Evolutionary conservation across 176 grass and related monocot species (phyloP).

Genomic region (Aegilops umbellulata): DNA sequence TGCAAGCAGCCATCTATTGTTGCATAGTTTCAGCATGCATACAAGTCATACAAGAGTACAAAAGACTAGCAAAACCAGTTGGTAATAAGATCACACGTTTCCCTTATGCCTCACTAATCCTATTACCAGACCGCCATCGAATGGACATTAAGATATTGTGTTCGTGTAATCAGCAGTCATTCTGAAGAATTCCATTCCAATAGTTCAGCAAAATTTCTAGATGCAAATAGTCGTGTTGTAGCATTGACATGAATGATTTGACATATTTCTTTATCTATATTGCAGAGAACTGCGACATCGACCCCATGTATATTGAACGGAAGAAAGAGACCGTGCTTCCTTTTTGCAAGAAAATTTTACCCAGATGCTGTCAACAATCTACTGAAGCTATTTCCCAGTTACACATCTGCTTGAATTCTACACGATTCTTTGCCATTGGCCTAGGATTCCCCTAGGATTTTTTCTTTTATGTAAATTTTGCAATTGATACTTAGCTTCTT

Average conservation of each 20-base stretch:
- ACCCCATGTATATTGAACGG: constrained; percentile 81
- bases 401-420: constrained; percentile 58
- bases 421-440: constrained; percentile 41
- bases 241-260: constrained; percentile 10
- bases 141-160: neutral
- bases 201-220: constrained; percentile 13
- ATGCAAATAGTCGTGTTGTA: constrained; percentile 1
- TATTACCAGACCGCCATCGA: neutral
- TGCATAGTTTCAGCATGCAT: neutral
- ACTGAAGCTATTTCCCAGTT: constrained; percentile 77
- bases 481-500: constrained; percentile 55
- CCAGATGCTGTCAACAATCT: constrained; percentile 82
- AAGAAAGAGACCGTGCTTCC: constrained; percentile 88
- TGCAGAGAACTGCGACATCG: constrained; percentile 67
- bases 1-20: neutral
- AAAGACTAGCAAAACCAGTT: neutral
- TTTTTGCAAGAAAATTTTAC: constrained; percentile 96
- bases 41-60: neutral
- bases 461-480: constrained; percentile 63
- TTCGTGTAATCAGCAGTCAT: neutral
- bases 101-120: neutral
- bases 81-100: neutral
- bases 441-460: constrained; percentile 34
- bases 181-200: neutral
- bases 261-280: constrained; percentile 21